A percentile compares a stretch with the other conserved stretches of the same genome.
phyloP scores from a whole-genome alignment of 441 rosid species.

The Croton laevigatus region DNA sequence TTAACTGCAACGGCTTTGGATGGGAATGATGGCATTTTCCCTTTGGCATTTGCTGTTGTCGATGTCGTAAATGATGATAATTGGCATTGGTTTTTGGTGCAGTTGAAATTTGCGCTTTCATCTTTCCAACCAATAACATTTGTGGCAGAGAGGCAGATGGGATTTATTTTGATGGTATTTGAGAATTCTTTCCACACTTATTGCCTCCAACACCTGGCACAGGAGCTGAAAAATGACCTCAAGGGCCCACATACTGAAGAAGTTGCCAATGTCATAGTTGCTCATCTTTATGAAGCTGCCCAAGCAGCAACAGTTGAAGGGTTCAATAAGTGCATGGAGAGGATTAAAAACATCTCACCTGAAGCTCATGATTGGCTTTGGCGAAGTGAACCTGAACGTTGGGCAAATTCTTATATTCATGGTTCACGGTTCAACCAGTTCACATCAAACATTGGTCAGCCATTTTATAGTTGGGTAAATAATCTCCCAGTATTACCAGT shows the following conservation, averaged over 20 bases:
- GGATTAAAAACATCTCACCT: constrained; percentile 41
- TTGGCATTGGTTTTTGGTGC: constrained; percentile 51
- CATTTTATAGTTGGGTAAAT: constrained; percentile 35
- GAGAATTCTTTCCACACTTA: constrained; percentile 40
- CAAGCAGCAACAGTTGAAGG: constrained; percentile 35
- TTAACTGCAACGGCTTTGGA: constrained; percentile 51
- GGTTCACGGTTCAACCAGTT: constrained; percentile 38
- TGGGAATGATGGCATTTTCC: constrained; percentile 47
- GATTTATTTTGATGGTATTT: constrained; percentile 29
- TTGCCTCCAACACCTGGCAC: constrained; percentile 36
- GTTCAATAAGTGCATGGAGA: constrained; percentile 31
- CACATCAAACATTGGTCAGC: constrained; percentile 31
- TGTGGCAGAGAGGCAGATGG: constrained; percentile 39
- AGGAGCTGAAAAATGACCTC: constrained; percentile 37
- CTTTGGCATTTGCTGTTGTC: constrained; percentile 46
- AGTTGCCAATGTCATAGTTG: constrained; percentile 28
- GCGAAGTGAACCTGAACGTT: constrained; percentile 43
- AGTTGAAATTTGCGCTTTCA: constrained; percentile 37
- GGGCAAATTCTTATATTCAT: constrained; percentile 43
- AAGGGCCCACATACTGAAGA: constrained; percentile 38
- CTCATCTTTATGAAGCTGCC: constrained; percentile 39
- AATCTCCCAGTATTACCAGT: constrained; percentile 36
- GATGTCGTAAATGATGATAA: constrained; percentile 40
- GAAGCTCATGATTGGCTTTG: constrained; percentile 45
- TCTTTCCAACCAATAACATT: constrained; percentile 38